A percentile compares a stretch with the other conserved stretches of the same genome.
Conservation (phyloP, 2,329 filamentous ascomycete genomes). For the Curvularia verruculosa region DNA sequence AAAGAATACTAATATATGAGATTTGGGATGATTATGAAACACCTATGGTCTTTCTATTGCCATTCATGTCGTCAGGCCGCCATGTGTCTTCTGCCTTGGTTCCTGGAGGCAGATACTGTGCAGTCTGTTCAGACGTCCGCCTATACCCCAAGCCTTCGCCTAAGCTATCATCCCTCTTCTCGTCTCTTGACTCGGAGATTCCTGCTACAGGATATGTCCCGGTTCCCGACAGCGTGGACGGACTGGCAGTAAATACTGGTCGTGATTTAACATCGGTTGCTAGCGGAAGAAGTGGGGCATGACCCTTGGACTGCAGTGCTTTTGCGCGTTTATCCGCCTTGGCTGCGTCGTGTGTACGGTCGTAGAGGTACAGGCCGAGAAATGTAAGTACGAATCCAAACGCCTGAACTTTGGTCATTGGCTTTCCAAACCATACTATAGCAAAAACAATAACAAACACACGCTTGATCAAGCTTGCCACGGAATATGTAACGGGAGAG, state of each 20-base stretch:
- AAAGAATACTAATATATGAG: not conserved
- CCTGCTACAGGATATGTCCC: slow-evolving; percentile 37
- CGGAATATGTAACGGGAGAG: slow-evolving; percentile 95
- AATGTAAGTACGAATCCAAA: slow-evolving; percentile 89
- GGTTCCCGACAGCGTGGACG: slow-evolving; percentile 46
- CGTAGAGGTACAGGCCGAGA: slow-evolving; percentile 91
- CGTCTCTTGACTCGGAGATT: slow-evolving; percentile 49
- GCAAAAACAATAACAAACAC: slow-evolving; percentile 96
- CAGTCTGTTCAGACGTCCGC: slow-evolving; percentile 48
- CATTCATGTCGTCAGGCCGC: slow-evolving; percentile 49
- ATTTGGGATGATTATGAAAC: slow-evolving; percentile 27
- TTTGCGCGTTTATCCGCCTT: slow-evolving; percentile 82
- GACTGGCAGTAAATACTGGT: slow-evolving; percentile 48
- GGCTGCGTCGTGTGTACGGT: slow-evolving; percentile 85
- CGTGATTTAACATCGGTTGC: slow-evolving; percentile 46
- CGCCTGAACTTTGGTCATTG: slow-evolving; percentile 81
- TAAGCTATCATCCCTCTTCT: slow-evolving; percentile 64
- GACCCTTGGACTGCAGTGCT: slow-evolving; percentile 66
- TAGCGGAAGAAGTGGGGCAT: slow-evolving; percentile 71
- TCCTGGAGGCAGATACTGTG: slow-evolving; percentile 73
- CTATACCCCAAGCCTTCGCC: slow-evolving; percentile 54
- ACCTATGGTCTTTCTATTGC: slow-evolving; percentile 28
- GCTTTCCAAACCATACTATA: slow-evolving; percentile 93
- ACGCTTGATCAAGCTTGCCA: slow-evolving; percentile 93
- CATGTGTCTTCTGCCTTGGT: slow-evolving; percentile 89